Percentiles rank a stretch among this genome's conserved stretches.
These are phyloP conservation scores for Mucor indicus DNA, from an alignment of 371 early-diverging fungal species.

Conservation along the genomic window DNA sequence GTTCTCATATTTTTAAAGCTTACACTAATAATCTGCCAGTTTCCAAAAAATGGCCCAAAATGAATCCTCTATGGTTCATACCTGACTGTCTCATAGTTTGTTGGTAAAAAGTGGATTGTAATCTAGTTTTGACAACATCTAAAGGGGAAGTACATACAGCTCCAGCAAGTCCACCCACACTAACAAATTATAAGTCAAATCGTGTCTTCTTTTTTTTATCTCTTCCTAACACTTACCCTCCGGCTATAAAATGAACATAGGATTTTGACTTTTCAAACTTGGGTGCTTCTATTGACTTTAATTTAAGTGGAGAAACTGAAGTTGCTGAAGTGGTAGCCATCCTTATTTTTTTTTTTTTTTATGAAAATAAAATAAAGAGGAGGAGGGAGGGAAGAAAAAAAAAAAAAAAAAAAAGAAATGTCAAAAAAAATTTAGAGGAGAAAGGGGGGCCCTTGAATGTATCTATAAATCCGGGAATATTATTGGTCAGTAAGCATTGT, in stretches of 20 bases:
- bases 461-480: too few relatives aligned
- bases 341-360: not conserved
- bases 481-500: too few relatives aligned
- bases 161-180: constrained; percentile 71
- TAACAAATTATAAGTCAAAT: constrained; percentile 7
- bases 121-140: constrained; percentile 87
- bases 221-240: constrained; percentile 51
- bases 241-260: constrained; percentile 74
- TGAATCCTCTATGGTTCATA: constrained; percentile 1
- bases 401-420: not conserved
- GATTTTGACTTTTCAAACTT: constrained; percentile 9
- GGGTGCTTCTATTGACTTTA: not conserved
- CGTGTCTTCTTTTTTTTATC: not conserved
- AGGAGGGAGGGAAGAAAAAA: not conserved
- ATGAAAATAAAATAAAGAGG: not conserved
- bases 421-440: not conserved
- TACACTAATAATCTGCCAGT: constrained; percentile 54
- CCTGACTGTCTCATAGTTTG: constrained; percentile 8
- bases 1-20: not conserved
- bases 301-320: too few relatives aligned
- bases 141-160: constrained; percentile 85
- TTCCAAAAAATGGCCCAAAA: constrained; percentile 50
- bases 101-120: constrained; percentile 58
- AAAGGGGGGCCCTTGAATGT: not conserved
- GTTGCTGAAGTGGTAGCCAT: not conserved